Evolutionary conservation across 257 asterid species (phyloP).

Genomic region (Apocynum venetum): DNA sequence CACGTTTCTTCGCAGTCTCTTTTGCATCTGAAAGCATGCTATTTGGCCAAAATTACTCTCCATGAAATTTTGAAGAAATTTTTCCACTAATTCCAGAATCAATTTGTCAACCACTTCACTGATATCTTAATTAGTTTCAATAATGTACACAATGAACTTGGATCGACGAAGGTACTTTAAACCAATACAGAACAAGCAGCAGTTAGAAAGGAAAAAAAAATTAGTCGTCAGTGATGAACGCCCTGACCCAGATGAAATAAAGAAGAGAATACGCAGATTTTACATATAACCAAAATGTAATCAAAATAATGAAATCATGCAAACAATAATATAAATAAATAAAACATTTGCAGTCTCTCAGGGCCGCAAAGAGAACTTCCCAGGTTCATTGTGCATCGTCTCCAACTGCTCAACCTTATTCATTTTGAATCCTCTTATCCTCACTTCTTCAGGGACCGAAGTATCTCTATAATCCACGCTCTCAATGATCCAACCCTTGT

Average conservation of each 20-base stretch:
- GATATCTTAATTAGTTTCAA: too few relatives aligned
- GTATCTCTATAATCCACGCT: constrained; percentile 63
- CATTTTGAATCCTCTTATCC: constrained; percentile 84
- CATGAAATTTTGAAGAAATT: too few relatives aligned
- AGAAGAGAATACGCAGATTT: neutral
- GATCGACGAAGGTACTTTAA: too few relatives aligned
- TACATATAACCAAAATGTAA: neutral
- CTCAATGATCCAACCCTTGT: constrained; percentile 80
- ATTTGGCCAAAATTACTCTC: too few relatives aligned
- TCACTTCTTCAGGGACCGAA: constrained; percentile 73
- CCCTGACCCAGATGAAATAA: neutral
- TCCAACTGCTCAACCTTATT: constrained; percentile 75
- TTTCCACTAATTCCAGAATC: too few relatives aligned
- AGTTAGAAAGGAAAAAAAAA: too few relatives aligned
- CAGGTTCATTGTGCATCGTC: constrained; percentile 47
- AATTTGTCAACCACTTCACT: too few relatives aligned
- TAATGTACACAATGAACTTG: too few relatives aligned
- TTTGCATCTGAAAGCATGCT: too few relatives aligned
- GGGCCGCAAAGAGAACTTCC: constrained; percentile 47
- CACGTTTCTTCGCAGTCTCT: too few relatives aligned
- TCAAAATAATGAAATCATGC: neutral
- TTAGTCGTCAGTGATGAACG: too few relatives aligned
- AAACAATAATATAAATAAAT: neutral
- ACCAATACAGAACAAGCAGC: too few relatives aligned
- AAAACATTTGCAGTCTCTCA: constrained; percentile 18